Evolutionary conservation across 352 stramenopile genomes (phyloP), one percentile per base, ranked within the genome.

Genomic region (Phytopythium aichiense): DNA sequence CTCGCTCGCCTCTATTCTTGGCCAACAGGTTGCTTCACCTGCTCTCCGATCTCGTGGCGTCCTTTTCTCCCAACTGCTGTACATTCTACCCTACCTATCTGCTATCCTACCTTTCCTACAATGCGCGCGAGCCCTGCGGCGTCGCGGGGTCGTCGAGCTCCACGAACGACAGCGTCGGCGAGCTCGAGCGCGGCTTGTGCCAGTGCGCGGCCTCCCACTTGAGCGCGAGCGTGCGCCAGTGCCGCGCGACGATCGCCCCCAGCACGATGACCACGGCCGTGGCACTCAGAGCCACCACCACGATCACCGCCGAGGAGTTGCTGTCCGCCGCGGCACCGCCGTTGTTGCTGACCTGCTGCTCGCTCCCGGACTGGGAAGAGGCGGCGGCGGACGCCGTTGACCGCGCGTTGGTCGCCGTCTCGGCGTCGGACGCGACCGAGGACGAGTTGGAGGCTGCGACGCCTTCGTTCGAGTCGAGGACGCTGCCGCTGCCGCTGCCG

Each of bases 91-190:
- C 42, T 49, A 49, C n/a, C 16, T 46, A 22, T 22, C 18, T 46
- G 18, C 40, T 46, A 46, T 12, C 7, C 42, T 28, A 49, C 9
- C 3, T 1, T 45, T 15, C 15, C 12, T 45, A 45, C 12, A 45
- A 18, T 45, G 38, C 7, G 48, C 13, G 4, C n/a, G 22, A 35
- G 20, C 18, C 28, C 7, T 42, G 25, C 31, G 31, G 28, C 18
- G 51, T 25, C 51, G 28, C 28, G 4, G 28, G 16, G 20, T 58
- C 52, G 31, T 49, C 35, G 33, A 58, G 2, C 53, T 58, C n/a
- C n/a, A 58, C 53, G 53, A 58, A 58, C 53, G 53, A 58, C n/a
- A 58, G 23, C 15, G 53, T 58, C 22, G 53, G 53, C 53, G 53
- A 58, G 53, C 53, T 58, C 16, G 7, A 20, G 53, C 53, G 53